These are phyloP conservation scores for Candida schatavii DNA, from an alignment of 805 yeast genomes.

Conservation along the genomic window DNA sequence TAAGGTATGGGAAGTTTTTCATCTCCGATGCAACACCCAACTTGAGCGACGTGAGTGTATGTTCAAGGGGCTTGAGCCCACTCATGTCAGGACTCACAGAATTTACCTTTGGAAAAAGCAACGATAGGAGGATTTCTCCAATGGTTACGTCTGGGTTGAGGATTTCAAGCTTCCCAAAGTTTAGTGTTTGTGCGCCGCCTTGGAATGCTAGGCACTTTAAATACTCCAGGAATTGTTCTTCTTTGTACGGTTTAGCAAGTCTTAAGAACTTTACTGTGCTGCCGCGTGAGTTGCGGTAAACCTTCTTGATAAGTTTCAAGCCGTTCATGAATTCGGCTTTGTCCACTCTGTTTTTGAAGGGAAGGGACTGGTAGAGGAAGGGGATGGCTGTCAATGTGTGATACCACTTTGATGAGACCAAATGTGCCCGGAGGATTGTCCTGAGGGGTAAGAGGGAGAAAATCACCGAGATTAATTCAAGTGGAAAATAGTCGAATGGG, in stretches of 20 bases:
- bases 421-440: conserved; percentile 24
- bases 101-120: conserved; percentile 14
- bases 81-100: background rate
- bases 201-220: conserved; percentile 25
- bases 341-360: conserved; percentile 23
- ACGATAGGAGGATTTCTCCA: conserved; percentile 12
- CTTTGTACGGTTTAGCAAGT: conserved; percentile 19
- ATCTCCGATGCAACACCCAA: conserved; percentile 26
- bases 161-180: conserved; percentile 24
- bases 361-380: conserved; percentile 20
- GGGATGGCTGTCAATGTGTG: conserved; percentile 23
- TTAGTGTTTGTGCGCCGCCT: conserved; percentile 12
- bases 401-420: conserved; percentile 36
- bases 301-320: conserved; percentile 22
- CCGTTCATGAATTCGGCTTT: conserved; percentile 29
- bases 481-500: conserved; percentile 26
- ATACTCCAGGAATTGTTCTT: conserved; percentile 23
- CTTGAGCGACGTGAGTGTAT: conserved; percentile 14
- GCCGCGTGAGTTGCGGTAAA: conserved; percentile 15
- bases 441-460: conserved; percentile 21
- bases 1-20: conserved; percentile 15
- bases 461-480: conserved; percentile 27
- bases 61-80: conserved; percentile 15
- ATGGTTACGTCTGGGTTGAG: conserved; percentile 23
- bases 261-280: conserved; percentile 19